Evolutionary conservation across 352 stramenopile genomes (phyloP), one percentile per base, ranked within the genome.

Genomic region (Globisporangium recalcitrans): DNA sequence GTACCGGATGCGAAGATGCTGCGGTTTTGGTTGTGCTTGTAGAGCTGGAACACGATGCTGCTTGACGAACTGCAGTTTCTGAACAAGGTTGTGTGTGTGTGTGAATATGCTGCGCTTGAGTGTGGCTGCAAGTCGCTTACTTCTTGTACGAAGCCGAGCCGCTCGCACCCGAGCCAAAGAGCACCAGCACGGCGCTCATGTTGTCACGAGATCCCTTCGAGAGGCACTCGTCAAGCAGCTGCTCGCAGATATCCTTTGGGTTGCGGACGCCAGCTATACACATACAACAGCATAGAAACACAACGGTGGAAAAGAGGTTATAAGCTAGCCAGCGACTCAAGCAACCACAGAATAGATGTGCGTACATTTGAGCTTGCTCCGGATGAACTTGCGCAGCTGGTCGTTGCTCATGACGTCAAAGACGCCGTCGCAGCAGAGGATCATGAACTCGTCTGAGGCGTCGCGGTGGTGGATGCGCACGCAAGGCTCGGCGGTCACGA

Each of bases 341-440:
- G 2, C 4, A 26, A 11, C 8, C 24, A 49, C n/a, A 27, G 13
- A 58, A 1, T 1, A 27, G 22, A 2, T 7, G 22, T 7, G 34
- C 63, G 49, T 42, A 69, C 62, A 77, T 60, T 88, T 88, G 53
- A 93, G 70, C 67, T 92, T 91, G 65, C 67, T 68, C 6, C 83
- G 81, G 24, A 97, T 87, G 59, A 97, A 98, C 67, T 95, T 91
- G 49, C 92, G 84, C 56, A 94, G 74, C 73, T 98, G 88, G 69
- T 98, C 87, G 69, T 98, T 96, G 66, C 77, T 93, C 87, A 98
- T 97, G 32, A 98, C 93, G 63, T 98, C 93, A 73, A 91, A 98
- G 58, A 98, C 93, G 58, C 93, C 93, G 63, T 98, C 93, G 63
- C 91, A 98, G 49, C 82, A 90, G 16, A 98, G 77, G 55, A 97